Evolutionary conservation across 345 rosid genomes (phyloP), one percentile per base, ranked within the genome.

Genomic region (Euclidium syriacum): DNA sequence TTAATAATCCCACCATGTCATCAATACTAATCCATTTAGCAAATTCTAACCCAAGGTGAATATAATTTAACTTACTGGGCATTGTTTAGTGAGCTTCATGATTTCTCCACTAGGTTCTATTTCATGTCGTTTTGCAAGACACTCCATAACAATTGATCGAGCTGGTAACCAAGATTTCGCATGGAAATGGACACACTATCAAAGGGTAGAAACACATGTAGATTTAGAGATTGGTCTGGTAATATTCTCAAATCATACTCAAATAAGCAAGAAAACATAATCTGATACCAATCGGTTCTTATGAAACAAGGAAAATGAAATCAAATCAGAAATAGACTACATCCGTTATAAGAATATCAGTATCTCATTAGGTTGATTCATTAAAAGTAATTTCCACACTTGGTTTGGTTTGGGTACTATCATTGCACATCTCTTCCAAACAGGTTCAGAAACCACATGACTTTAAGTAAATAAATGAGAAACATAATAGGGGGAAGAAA

Each of bases 161-260:
- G 92, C 95, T 36, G 95, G 96, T 65, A 86, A 76, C 98, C 98
- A 91, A 16, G 95, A 88, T 75, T 71, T 84, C 8, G 83, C 81
- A 46, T 84, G 83, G 73, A 71, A 91, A 39, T 39, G 81, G 69
- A 88, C 79, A 66, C 72, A 67, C 90, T 86, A 77, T n/a, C 60
- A 64, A 39, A 63, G 24, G 17, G 33, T 47, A 42, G 56, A 79
- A 48, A 4, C 44, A 67, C 10, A 41, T 22, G 27, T 56, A 7
- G 0, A 6, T 47, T 41, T 11, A 54, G 51, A 52, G 18, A 14
- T 54, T 6, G 14, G 6, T 16, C 7, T 61, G 17, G 35, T 20
- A 34, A 19, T 62, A 8, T 8, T 18, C 32, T 52, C 4, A 12
- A 4, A 17, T 10, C 35, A 40, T 8, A n/a, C 15, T 29, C 52